These are phyloP conservation scores for Lachnellula suecica DNA, from an alignment of 2,329 filamentous ascomycete genomes.

Conservation along the genomic window DNA sequence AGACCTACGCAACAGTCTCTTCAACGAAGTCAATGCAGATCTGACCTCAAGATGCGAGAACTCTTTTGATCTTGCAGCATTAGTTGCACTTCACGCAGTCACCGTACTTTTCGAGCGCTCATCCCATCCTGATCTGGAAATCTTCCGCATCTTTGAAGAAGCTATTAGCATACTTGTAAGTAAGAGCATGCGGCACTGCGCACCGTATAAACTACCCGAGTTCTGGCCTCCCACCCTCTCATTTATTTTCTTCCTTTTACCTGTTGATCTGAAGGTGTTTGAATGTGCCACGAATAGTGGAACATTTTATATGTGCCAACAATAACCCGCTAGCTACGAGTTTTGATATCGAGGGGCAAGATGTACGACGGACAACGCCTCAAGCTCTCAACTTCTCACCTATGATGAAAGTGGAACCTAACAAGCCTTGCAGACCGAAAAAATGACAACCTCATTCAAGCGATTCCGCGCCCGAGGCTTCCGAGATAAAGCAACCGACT, in stretches of 20 bases:
- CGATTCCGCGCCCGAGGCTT: slow-evolving; percentile 8
- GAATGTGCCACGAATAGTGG: too few relatives aligned
- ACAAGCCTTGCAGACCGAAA: slow-evolving; percentile 5
- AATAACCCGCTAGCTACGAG: too few relatives aligned
- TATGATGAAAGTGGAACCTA: too few relatives aligned
- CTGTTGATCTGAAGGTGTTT: too few relatives aligned
- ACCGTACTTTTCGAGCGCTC: slow-evolving; percentile 11
- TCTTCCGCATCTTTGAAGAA: slow-evolving; percentile 12
- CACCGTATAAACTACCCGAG: too few relatives aligned
- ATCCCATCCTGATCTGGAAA: slow-evolving; percentile 10
- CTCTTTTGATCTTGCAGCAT: slow-evolving; percentile 12
- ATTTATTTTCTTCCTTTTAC: too few relatives aligned
- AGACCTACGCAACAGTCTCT: slow-evolving; percentile 13
- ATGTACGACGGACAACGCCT: too few relatives aligned
- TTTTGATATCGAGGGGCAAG: too few relatives aligned
- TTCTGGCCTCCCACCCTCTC: too few relatives aligned
- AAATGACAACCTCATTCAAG: slow-evolving; percentile 12
- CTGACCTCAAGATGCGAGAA: slow-evolving; percentile 14
- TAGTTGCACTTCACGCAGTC: slow-evolving; percentile 10
- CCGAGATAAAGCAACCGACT: slow-evolving; percentile 3
- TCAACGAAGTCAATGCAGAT: slow-evolving; percentile 18
- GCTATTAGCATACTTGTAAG: slow-evolving; percentile 14
- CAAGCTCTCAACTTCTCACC: too few relatives aligned
- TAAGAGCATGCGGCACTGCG: too few relatives aligned
- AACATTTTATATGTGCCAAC: too few relatives aligned